Base-by-base conservation (phyloP, 805 yeast species). In the Pichia cephalocereana region DNA sequence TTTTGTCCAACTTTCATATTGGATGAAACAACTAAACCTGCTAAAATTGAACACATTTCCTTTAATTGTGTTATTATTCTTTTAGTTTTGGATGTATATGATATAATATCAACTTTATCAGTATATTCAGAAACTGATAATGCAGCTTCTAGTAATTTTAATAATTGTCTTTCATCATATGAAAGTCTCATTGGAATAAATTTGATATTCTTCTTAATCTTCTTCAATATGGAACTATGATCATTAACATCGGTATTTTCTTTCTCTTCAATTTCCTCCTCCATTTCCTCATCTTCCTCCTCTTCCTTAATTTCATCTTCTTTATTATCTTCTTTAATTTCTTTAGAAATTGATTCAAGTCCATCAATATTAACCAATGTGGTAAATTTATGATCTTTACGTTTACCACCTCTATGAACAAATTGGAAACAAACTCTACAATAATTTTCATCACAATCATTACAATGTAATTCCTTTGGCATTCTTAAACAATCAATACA, bases 91-190 rank as follows among this genome's bases (percentile, higher is more conserved):
- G 90, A 80, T 4, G 78, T 69, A 56, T 82, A 80, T 1, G 83
- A 71, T 28, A 81, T 62, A 38, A 85, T 79, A 61, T 85, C 95
- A 40, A 85, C 88, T 56, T 79, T 77, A 57, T 84, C 90, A 0
- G 91, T 85, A 59, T 85, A 85, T 56, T 85, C 91, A 15, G 86
- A 80, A 11, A 85, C 95, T 54, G 82, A 77, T 46, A 85, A 67
- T 0, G 90, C 89, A 2, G 93, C 89, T 54, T 85, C 89, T 40
- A 84, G 66, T 40, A 85, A 64, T 49, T 83, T 70, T 46, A 85
- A 64, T 39, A 82, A 62, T 61, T 82, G 84, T 53, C 95, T 74
- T 61, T 85, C 95, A 41, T 80, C 84, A 43, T 67, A 66, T 0
- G 83, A 74, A 34, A 85, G 69, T 53, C 95, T 72, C 71, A 85